These are phyloP conservation scores for Ogataea paradorogensis DNA, from an alignment of 805 yeast species.

Conservation along the genomic window DNA sequence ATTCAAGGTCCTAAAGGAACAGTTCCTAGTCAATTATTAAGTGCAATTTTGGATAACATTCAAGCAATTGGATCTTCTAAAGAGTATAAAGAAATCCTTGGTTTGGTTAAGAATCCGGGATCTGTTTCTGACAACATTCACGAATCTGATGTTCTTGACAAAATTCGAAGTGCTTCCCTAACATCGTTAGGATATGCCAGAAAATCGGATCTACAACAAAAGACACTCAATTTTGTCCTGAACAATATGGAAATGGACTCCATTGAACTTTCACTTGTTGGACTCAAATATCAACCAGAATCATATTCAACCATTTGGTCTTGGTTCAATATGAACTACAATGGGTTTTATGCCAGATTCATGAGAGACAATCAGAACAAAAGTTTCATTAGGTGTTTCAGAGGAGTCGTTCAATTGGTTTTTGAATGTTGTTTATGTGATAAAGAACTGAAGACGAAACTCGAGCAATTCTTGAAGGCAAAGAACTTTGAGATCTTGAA, in stretches of 20 bases:
- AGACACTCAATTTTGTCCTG: constrained; percentile 54
- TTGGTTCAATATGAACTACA: constrained; percentile 56
- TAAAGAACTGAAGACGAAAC: constrained; percentile 14
- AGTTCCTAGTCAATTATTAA: constrained; percentile 52
- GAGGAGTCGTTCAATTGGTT: constrained; percentile 41
- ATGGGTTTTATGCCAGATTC: constrained; percentile 49
- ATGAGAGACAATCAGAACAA: constrained; percentile 42
- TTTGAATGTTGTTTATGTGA: constrained; percentile 32
- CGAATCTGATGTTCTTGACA: constrained; percentile 23
- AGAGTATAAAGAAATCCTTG: constrained; percentile 59
- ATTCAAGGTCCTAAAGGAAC: constrained; percentile 50
- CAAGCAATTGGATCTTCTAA: constrained; percentile 33
- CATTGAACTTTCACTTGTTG: constrained; percentile 58
- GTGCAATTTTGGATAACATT: constrained; percentile 36
- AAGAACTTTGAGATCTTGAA: constrained; percentile 25
- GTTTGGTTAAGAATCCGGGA: constrained; percentile 49
- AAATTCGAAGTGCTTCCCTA: constrained; percentile 55
- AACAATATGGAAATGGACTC: constrained; percentile 54
- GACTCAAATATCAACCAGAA: constrained; percentile 41
- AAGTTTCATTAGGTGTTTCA: constrained; percentile 41
- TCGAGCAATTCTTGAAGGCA: constrained; percentile 21
- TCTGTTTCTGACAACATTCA: constrained; percentile 40
- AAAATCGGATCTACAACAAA: constrained; percentile 44
- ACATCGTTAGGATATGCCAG: constrained; percentile 51
- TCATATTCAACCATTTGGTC: constrained; percentile 41